These are phyloP conservation scores for Panellus pusillus DNA, from an alignment of 768 basidiomycete genomes.

Conservation along the genomic window DNA sequence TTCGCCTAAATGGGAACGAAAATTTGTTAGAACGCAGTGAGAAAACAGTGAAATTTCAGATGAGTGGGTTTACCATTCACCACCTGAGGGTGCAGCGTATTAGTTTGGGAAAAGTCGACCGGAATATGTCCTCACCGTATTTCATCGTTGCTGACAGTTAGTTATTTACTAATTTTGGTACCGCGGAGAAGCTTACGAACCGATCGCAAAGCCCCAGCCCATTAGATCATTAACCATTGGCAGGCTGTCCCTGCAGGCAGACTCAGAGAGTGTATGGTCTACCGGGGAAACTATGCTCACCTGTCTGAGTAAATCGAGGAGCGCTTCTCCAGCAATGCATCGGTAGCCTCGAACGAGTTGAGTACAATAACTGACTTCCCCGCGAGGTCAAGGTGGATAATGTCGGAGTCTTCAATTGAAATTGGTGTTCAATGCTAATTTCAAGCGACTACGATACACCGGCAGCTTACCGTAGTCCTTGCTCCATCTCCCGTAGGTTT, in stretches of 20 bases:
- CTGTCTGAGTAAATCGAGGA: slow-evolving; percentile 41
- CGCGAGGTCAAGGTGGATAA: slow-evolving; percentile 30
- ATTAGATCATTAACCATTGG: neutral
- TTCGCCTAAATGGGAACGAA: neutral
- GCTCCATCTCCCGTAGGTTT: slow-evolving; percentile 43
- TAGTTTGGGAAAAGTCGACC: neutral
- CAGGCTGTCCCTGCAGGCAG: no score
- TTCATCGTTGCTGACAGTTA: slow-evolving; percentile 7
- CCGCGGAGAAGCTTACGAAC: neutral
- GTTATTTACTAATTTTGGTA: no score
- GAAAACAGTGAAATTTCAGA: no score
- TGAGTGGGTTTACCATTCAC: no score
- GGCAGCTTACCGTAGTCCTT: slow-evolving; percentile 35
- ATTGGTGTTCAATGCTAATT: slow-evolving; percentile 18
- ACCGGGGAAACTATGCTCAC: no score
- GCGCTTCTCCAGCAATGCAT: slow-evolving; percentile 40
- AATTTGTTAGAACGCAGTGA: neutral
- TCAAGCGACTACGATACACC: neutral
- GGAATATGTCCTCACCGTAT: neutral
- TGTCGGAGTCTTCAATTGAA: slow-evolving; percentile 20
- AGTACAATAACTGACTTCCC: slow-evolving; percentile 34
- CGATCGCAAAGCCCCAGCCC: neutral
- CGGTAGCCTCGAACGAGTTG: slow-evolving; percentile 24
- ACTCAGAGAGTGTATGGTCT: no score
- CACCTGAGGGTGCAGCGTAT: neutral